These are phyloP conservation scores for Diplodia scrobiculata DNA, from an alignment of 2,329 filamentous ascomycete species.

Conservation along the genomic window DNA sequence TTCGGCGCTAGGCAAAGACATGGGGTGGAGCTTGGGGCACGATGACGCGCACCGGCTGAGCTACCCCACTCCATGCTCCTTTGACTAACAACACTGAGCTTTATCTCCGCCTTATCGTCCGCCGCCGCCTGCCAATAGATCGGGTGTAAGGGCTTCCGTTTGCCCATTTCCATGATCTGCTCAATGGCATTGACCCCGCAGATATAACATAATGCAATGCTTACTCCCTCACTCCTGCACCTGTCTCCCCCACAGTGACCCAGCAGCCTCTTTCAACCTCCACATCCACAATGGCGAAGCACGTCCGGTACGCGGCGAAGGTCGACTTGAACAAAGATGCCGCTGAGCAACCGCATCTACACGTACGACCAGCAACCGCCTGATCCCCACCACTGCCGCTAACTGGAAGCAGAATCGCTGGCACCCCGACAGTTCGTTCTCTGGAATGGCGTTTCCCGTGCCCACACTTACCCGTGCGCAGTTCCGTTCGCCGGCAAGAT, in stretches of 20 bases:
- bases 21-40: conserved; percentile 16
- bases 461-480: conserved; percentile 41
- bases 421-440: conserved; percentile 77
- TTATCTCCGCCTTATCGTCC: conserved; percentile 29
- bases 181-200: conserved; percentile 10
- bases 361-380: conserved; percentile 56
- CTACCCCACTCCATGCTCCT: conserved; percentile 18
- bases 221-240: background rate
- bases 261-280: conserved; percentile 1
- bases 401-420: conserved; percentile 71
- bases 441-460: background rate
- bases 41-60: conserved; percentile 21
- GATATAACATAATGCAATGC: conserved; percentile 21
- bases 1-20: conserved; percentile 5
- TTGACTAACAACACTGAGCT: conserved; percentile 26
- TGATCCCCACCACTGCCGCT: background rate
- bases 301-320: conserved; percentile 70
- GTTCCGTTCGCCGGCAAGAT: conserved; percentile 75
- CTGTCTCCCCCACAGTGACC: background rate
- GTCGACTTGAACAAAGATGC: conserved; percentile 74
- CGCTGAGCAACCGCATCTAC: conserved; percentile 67
- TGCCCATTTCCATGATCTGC: conserved; percentile 1
- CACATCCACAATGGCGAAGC: conserved; percentile 50
- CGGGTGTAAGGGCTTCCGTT: background rate
- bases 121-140: background rate